These are phyloP conservation scores for Apiotrichum laibachii DNA, from an alignment of 1,284 basidiomycete species.

Conservation along the genomic window DNA sequence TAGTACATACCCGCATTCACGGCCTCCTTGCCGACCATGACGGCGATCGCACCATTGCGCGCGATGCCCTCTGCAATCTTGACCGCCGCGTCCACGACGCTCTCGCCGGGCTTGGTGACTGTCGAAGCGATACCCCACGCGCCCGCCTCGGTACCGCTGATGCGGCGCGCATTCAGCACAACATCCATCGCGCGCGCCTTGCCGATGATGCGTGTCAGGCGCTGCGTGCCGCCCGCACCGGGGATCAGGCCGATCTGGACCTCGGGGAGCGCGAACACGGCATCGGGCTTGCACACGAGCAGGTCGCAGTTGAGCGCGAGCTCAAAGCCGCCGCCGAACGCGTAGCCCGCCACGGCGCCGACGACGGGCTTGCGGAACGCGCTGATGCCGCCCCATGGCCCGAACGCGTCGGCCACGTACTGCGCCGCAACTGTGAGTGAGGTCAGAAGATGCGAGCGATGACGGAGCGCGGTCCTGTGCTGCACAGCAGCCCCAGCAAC, in stretches of 20 bases:
- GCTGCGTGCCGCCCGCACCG: conserved; percentile 86
- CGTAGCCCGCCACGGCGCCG: conserved; percentile 92
- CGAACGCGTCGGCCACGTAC: conserved; percentile 56
- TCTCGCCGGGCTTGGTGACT: conserved; percentile 71
- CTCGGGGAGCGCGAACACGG: conserved; percentile 69
- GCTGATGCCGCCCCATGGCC: conserved; percentile 52
- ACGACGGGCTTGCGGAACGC: conserved; percentile 86
- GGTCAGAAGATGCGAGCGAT: neutral
- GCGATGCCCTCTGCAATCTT: conserved; percentile 76
- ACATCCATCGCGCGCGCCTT: conserved; percentile 79
- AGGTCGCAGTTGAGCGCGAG: conserved; percentile 93
- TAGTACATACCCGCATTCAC: conserved; percentile 74
- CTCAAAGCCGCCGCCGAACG: conserved; percentile 96
- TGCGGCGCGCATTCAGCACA: conserved; percentile 79
- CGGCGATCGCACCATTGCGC: conserved; percentile 75
- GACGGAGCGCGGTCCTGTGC: too few relatives aligned
- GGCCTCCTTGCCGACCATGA: conserved; percentile 89
- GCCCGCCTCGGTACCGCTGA: conserved; percentile 78
- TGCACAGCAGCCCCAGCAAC: neutral
- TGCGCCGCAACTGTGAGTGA: conserved; percentile 2
- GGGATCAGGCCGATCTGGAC: conserved; percentile 85
- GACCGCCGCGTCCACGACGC: conserved; percentile 84
- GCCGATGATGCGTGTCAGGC: conserved; percentile 77
- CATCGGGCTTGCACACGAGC: conserved; percentile 83
- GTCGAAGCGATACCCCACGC: conserved; percentile 78